phyloP scores from a whole-genome alignment of 2,329 filamentous ascomycete species.

The Aspergillus sp. region DNA sequence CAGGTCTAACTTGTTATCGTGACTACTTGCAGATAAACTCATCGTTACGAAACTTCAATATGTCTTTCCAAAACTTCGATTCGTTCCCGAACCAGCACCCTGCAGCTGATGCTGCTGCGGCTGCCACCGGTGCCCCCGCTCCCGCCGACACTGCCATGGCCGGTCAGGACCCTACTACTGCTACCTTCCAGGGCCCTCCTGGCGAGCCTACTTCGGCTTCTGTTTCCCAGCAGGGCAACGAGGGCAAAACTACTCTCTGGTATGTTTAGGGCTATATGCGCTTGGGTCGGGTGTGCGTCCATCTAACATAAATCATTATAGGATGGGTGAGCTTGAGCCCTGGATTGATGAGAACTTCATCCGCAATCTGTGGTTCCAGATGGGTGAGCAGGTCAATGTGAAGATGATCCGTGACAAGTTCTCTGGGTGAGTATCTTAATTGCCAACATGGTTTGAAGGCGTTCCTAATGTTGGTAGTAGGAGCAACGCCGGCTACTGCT shows the following conservation, averaged over 20 bases:
- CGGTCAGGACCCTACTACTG: slow-evolving; percentile 49
- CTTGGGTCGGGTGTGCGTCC: background rate
- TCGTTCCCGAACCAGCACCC: slow-evolving; percentile 54
- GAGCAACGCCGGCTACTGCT: slow-evolving; percentile 97
- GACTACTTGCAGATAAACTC: background rate
- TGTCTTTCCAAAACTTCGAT: slow-evolving; percentile 62
- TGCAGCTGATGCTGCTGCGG: slow-evolving; percentile 47
- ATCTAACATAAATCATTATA: slow-evolving; percentile 29
- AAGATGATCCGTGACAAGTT: slow-evolving; percentile 99
- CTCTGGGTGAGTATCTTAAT: slow-evolving; percentile 62
- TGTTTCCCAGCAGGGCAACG: slow-evolving; percentile 44
- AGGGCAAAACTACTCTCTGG: slow-evolving; percentile 51
- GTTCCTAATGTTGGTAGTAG: slow-evolving; percentile 40
- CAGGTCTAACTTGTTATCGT: too few relatives aligned
- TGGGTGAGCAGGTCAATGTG: slow-evolving; percentile 91
- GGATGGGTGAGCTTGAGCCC: slow-evolving; percentile 98
- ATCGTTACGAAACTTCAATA: slow-evolving; percentile 28
- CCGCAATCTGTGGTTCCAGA: slow-evolving; percentile 85
- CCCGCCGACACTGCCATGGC: slow-evolving; percentile 48
- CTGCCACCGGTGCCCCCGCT: slow-evolving; percentile 39
- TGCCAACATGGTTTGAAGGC: slow-evolving; percentile 8
- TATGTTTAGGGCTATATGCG: slow-evolving; percentile 28
- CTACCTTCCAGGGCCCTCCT: slow-evolving; percentile 43
- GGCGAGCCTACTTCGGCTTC: slow-evolving; percentile 35
- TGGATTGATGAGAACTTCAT: slow-evolving; percentile 99